Evolutionary conservation across 768 basidiomycete species (phyloP), one percentile per base, ranked within the genome.

Genomic region (Thelephora aurantiotincta): DNA sequence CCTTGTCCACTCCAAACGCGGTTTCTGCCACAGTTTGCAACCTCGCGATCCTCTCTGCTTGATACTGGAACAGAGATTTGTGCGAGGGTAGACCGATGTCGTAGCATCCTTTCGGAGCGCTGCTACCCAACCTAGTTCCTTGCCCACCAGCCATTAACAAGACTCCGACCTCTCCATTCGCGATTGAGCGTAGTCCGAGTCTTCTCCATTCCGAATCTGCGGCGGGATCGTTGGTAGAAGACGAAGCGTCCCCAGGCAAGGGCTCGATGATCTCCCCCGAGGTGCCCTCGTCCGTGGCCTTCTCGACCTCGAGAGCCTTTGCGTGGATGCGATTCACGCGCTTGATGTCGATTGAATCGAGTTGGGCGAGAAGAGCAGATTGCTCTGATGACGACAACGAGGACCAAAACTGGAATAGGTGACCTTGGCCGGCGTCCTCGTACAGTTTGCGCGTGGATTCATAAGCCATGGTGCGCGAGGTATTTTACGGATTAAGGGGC

Each of bases 101-200:
- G 65, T 97, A 98, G 69, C 93, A 96, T 4, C 96, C 96, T 61
- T 99, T 99, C 18, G 96, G 96, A 5, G 85, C 85, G 26, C 74
- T 76, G 58, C 87, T 91, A 26, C 96, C 96, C 37, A 99, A 68
- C 48, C 96, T 74, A 16, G 93, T 96, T 12, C 96, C 96, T 66
- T 99, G 96, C 1, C 96, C 96, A 35, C 96, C 96, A 6, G 96
- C 96, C 86, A 99, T 89, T 55, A 99, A 75, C 42, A 99, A 72
- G 9, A 98, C 93, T n/a, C 82, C 96, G 35, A 98, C 92, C 55
- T 89, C 69, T 51, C 89, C 82, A 33, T 74, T 65, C 14, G 81
- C 74, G 58, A 97, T 78, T 43, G 94, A 92, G 35, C 77, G 66
- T 35, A 98, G 68, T 33, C 96, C 96, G 41, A 73, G 70, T 11